Conservation (phyloP, 805 yeast genomes). For the Spathaspora sp. region DNA sequence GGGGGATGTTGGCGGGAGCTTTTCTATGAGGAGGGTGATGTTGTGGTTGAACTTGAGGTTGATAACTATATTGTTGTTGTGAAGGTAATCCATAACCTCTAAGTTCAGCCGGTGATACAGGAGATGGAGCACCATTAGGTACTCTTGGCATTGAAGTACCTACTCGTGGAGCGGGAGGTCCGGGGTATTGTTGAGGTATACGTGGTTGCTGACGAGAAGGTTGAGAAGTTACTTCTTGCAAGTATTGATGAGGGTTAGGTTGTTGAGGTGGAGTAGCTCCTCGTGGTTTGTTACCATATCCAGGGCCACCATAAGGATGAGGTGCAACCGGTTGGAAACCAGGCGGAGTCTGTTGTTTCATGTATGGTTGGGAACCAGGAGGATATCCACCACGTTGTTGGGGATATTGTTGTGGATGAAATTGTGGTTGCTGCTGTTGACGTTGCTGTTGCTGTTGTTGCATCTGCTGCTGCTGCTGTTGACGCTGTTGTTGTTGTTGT, state of each 20-base stretch:
- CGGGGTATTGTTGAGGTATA: not conserved
- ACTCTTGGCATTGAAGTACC: not conserved
- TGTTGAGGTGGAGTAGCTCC: not conserved
- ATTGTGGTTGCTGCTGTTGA: conserved; percentile 9
- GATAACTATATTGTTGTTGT: conserved; percentile 8
- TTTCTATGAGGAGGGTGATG: conserved; percentile 3
- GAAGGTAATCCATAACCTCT: conserved; percentile 6
- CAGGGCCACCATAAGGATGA: not conserved
- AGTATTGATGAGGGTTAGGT: not conserved
- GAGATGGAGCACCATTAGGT: not conserved
- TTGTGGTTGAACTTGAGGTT: conserved; percentile 3
- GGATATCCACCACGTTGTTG: not conserved
- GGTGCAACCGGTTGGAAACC: not conserved
- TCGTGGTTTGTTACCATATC: not conserved
- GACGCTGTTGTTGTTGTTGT: not conserved
- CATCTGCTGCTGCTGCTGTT: conserved; percentile 5
- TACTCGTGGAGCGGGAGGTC: not conserved
- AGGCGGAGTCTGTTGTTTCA: not conserved
- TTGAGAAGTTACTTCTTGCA: not conserved
- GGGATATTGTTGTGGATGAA: not conserved
- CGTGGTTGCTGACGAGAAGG: not conserved
- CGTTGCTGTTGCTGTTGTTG: conserved; percentile 10
- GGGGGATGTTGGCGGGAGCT: not conserved
- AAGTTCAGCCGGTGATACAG: conserved; percentile 2
- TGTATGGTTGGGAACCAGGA: conserved; percentile 6